A percentile compares a stretch with the other conserved stretches of the same genome.
Evolutionary conservation across 2,329 filamentous ascomycete genomes (phyloP).

Genomic region (Penicillium oxalicum): DNA sequence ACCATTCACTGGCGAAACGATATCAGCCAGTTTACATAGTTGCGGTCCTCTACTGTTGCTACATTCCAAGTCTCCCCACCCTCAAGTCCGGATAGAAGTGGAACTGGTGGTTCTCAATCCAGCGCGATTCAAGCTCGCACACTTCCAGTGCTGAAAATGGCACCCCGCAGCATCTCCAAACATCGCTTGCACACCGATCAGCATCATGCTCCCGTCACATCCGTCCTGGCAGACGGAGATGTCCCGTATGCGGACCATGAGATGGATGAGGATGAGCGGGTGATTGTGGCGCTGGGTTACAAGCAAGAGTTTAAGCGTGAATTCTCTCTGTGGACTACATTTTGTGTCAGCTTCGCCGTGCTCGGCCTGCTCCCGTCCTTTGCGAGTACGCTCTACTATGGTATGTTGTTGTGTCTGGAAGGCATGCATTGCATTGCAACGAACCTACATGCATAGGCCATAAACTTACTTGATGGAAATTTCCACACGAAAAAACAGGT

Average conservation of each 20-base stretch:
- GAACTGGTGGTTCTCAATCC: no score
- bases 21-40: no score
- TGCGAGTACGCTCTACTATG: slow-evolving; percentile 65
- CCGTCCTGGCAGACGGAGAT: slow-evolving; percentile 34
- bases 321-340: slow-evolving; percentile 67
- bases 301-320: slow-evolving; percentile 63
- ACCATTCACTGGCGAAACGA: no score
- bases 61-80: no score
- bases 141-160: no score
- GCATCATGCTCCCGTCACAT: slow-evolving; percentile 32
- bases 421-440: no score
- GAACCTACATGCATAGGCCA: no score
- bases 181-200: slow-evolving; percentile 10
- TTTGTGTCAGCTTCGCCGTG: slow-evolving; percentile 68
- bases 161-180: slow-evolving; percentile 7
- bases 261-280: slow-evolving; percentile 38
- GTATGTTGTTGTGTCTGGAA: slow-evolving; percentile 31
- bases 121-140: no score
- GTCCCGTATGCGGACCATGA: slow-evolving; percentile 31
- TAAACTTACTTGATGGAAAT: no score
- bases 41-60: no score
- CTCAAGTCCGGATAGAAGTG: no score
- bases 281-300: slow-evolving; percentile 44
- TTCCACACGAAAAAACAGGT: slow-evolving; percentile 17
- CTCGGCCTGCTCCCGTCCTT: slow-evolving; percentile 66